Evolutionary conservation across 352 stramenopile species (phyloP), one percentile per base, ranked within the genome.

Genomic region (Pythium utonaiense): DNA sequence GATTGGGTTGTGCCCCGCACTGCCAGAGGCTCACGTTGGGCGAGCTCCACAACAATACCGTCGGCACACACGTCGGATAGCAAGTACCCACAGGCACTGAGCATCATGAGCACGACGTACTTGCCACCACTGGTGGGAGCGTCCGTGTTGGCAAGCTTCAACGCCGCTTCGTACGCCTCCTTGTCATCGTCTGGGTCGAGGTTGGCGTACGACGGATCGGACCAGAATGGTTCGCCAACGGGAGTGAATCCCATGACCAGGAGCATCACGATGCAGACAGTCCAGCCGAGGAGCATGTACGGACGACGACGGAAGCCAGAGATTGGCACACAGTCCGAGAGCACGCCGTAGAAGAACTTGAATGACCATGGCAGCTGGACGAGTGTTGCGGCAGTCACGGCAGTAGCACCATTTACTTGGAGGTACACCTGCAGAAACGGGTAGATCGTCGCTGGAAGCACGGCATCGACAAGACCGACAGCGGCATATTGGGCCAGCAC

Each of bases 261-360:
- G 19, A 33, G 62, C 16, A 61, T 40, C 7, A 49, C 17, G 31
- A 41, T 69, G 3, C 66, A 13, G 4, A 47, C 25, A 21, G 55
- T 16, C 76, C 79, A 88, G 13, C 85, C 88, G 57, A 93, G 71
- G 22, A 85, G 64, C 63, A 96, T 89, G 69, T 93, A 94, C 19
- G 80, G 83, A 53, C 87, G 87, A 19, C 86, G 73, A 27, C 85
- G 86, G 52, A 84, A 83, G n/a, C 84, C 88, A 60, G 74, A 83
- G 56, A 95, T 84, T n/a, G 21, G 42, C 13, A 50, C 10, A 14
- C 42, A 50, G 42, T 50, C 42, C 17, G 42, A 50, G 1, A 50
- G 42, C 42, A 50, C 28, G 9, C 53, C 53, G 19, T 60, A 60
- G 41, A 60, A 52, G 25, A 60, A 17, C 27, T 50, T 50, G 42